Conservation (phyloP, 306 rosid species). For the Delonix regia region DNA sequence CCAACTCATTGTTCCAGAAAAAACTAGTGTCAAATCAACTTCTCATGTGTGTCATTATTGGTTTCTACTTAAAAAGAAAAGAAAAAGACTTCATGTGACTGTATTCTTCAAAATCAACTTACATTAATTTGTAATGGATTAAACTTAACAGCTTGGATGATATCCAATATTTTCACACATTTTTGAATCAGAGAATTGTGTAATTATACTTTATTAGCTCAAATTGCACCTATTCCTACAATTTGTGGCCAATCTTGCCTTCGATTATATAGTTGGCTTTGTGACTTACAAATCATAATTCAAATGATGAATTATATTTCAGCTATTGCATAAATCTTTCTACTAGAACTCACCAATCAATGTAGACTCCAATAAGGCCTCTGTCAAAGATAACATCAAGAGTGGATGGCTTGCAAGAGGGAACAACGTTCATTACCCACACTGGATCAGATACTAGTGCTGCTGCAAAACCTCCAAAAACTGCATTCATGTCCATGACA, state of each 20-base stretch:
- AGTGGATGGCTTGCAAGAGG: slow-evolving; percentile 74
- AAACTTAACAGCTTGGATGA: background rate
- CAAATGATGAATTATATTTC: no score
- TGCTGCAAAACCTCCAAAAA: slow-evolving; percentile 97
- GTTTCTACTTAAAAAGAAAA: background rate
- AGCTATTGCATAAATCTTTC: background rate
- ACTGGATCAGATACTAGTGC: slow-evolving; percentile 81
- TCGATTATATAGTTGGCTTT: no score
- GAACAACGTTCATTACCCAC: slow-evolving; percentile 98
- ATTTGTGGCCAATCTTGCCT: no score
- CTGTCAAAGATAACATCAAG: slow-evolving; percentile 80
- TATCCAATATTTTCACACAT: background rate
- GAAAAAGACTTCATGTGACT: background rate
- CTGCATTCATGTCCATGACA: slow-evolving; percentile 96
- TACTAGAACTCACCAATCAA: slow-evolving; percentile 77
- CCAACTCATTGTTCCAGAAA: background rate
- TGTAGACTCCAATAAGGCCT: slow-evolving; percentile 93
- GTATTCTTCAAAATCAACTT: background rate
- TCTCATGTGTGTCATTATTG: background rate
- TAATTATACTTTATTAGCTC: no score
- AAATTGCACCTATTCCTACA: no score
- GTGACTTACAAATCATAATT: no score
- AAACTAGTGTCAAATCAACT: background rate
- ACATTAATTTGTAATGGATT: no score
- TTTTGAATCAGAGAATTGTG: no score